Percentiles rank a stretch among this genome's conserved stretches.
Conservation (phyloP, 2,329 filamentous ascomycete genomes). For the Pseudomassariella vexata region DNA sequence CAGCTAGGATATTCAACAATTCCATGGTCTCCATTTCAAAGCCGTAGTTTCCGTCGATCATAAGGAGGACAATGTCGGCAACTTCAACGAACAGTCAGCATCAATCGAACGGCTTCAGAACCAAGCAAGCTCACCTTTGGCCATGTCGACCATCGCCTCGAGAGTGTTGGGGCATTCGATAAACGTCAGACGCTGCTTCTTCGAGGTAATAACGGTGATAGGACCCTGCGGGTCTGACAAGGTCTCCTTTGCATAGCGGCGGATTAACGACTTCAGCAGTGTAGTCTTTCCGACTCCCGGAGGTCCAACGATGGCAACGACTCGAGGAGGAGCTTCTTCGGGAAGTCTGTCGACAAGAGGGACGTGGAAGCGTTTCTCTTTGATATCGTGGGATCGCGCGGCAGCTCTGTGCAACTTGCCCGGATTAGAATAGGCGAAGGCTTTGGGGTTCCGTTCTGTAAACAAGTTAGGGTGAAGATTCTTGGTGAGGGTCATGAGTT, state of each 20-base stretch:
- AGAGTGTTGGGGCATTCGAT: conserved; percentile 96
- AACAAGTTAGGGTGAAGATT: too few species aligned
- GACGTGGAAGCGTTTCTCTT: conserved; percentile 94
- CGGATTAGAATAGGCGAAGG: conserved; percentile 37
- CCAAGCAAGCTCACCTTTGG: too few species aligned
- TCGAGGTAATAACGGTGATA: conserved; percentile 93
- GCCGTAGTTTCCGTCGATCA: conserved; percentile 98
- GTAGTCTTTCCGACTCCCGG: conserved; percentile 95
- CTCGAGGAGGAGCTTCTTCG: conserved; percentile 78
- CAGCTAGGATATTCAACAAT: conserved; percentile 88
- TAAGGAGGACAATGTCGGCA: conserved; percentile 90
- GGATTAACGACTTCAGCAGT: conserved; percentile 87
- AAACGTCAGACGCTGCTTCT: conserved; percentile 90
- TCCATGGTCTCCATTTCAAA: conserved; percentile 99
- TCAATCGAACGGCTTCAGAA: too few species aligned
- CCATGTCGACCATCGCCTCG: conserved; percentile 92
- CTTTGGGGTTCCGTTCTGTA: conserved; percentile 76
- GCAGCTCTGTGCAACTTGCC: conserved; percentile 7
- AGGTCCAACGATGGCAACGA: conserved; percentile 91
- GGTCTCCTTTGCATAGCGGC: conserved; percentile 92
- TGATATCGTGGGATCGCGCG: conserved; percentile 32
- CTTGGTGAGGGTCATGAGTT: too few species aligned
- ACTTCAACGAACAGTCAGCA: too few species aligned
- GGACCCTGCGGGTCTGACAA: conserved; percentile 85
- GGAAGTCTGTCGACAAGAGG: conserved; percentile 93